Base-by-base conservation (phyloP, 2,329 filamentous ascomycete species). In the Botrytis aclada region DNA sequence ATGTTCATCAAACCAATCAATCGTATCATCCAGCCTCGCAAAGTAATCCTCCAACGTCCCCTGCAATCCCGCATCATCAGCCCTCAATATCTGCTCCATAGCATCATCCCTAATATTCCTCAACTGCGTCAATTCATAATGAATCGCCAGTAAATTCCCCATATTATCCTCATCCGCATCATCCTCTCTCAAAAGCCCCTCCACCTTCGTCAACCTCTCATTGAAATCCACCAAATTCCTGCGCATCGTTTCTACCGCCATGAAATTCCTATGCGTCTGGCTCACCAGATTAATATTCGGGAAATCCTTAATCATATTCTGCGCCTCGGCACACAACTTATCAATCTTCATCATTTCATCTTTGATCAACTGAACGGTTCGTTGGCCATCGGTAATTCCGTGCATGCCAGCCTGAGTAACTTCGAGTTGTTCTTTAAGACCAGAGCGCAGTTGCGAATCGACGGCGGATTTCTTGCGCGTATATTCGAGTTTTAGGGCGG, bases 311-410 rank as follows among this genome's bases (percentile, higher is more conserved):
- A 99, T 97, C 90, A 98, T 98, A 81, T 93, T 94, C 85, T 98
- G 95, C 71, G 95, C 95, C 83, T 99, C 97, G 76, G 95, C 94
- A 84, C 96, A 99, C 76, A 99, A 89, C 84, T 93, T 94, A 85
- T 99, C 96, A 80, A 99, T 98, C 84, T 95, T 97, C 86, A 97
- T 94, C 89, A 99, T 96, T 85, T 99, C 96, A 77, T 98, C 95
- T 83, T 97, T 97, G 84, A 98, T 98, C 79, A 92, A 89, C 81
- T 93, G 92, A 51, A 99, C 93, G 74, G 93, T 93, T 82, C 95
- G 93, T 83, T 98, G 95, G 72, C 95, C 95, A 81, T 98, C 94
- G 62, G 89, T 90, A 76, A 99, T 91, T 75, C 93, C 93, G 76
- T 85, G 92, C 90, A 99, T 97, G 82, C 96, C 96, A 77, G 92